Conservation (phyloP, 768 basidiomycete species). For the Serendipita vermifera region DNA sequence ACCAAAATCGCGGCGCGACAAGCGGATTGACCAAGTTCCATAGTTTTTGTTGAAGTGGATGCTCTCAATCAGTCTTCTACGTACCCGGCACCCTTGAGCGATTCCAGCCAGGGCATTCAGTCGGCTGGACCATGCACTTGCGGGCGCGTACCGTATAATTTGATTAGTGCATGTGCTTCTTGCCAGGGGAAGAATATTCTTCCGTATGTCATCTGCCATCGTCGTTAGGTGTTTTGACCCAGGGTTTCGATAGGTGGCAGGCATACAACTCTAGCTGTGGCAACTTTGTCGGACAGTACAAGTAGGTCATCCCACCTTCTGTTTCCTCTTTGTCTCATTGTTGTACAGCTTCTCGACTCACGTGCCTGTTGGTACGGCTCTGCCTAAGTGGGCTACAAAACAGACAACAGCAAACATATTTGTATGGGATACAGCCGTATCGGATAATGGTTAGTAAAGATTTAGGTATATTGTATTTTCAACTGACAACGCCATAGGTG, state of each 20-base stretch:
- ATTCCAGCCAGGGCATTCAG: not conserved
- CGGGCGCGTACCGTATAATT: not conserved
- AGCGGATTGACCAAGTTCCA: not conserved
- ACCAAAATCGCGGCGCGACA: not conserved
- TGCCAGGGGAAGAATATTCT: conserved; percentile 1
- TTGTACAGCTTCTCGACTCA: not conserved
- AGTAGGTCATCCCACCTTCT: not conserved
- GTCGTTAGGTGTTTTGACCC: not conserved
- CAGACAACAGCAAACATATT: not conserved
- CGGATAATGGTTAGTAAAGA: not conserved
- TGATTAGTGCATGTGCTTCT: not conserved
- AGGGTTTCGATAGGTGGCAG: not conserved
- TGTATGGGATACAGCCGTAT: not conserved
- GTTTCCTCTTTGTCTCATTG: not conserved
- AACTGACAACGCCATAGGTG: too few species aligned
- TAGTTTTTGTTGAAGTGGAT: not conserved
- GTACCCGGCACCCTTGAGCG: not conserved
- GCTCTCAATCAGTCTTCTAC: not conserved
- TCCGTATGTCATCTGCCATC: too few species aligned
- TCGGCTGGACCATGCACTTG: not conserved
- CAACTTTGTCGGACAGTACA: not conserved
- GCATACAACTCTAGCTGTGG: not conserved
- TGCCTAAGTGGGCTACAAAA: not conserved
- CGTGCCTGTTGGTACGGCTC: not conserved
- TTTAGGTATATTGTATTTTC: not conserved